Evolutionary conservation across 1,284 basidiomycete species (phyloP).

Genomic region (Malassezia dermatis): DNA sequence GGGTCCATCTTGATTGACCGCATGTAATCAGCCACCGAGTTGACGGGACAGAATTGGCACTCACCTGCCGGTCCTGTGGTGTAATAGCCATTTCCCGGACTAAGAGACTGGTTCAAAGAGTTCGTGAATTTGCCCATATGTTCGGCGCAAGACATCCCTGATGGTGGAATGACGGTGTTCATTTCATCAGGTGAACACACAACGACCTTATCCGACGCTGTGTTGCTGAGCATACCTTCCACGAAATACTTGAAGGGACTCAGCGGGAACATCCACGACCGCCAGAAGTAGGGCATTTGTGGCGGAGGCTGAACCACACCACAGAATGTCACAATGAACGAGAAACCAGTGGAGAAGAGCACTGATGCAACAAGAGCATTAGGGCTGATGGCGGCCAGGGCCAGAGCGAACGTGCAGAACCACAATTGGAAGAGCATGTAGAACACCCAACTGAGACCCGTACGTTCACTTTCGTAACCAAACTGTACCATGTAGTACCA

Average conservation of each 20-base stretch:
- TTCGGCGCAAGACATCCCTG: constrained; percentile 49
- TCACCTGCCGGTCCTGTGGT: constrained; percentile 46
- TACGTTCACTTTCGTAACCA: constrained; percentile 16
- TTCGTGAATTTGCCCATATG: constrained; percentile 48
- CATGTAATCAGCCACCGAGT: constrained; percentile 56
- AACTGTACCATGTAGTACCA: constrained; percentile 37
- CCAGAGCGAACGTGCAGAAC: constrained; percentile 57
- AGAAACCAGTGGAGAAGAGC: constrained; percentile 58
- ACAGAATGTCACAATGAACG: constrained; percentile 59
- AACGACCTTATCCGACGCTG: constrained; percentile 46
- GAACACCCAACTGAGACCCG: constrained; percentile 25
- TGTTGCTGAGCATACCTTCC: constrained; percentile 49
- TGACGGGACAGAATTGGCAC: constrained; percentile 50
- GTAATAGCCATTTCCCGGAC: constrained; percentile 9
- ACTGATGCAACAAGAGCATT: constrained; percentile 59
- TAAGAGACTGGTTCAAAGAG: constrained; percentile 17
- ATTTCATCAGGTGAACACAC: constrained; percentile 49
- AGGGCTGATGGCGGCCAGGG: constrained; percentile 60
- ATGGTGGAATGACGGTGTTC: constrained; percentile 46
- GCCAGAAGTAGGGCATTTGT: constrained; percentile 30
- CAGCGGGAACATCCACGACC: constrained; percentile 51
- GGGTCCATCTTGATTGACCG: constrained; percentile 19
- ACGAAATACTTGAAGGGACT: constrained; percentile 60
- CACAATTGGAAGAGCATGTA: constrained; percentile 48
- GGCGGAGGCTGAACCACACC: constrained; percentile 48